Percentiles rank a stretch among this genome's conserved stretches.
Evolutionary conservation across 345 rosid genomes (phyloP).

Genomic region (Hibiscus mutabilis): DNA sequence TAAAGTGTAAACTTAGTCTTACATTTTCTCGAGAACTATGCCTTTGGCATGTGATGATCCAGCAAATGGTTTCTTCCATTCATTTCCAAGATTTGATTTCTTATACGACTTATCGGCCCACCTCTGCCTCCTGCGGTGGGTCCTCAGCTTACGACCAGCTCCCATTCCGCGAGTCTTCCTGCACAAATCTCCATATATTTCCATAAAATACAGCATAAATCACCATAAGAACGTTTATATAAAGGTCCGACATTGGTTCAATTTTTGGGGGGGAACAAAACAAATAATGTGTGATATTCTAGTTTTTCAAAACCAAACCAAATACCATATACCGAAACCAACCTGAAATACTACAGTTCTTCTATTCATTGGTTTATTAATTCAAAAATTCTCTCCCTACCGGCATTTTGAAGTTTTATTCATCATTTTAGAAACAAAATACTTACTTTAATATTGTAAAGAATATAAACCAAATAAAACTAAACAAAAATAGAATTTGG

Average conservation of each 20-base stretch:
- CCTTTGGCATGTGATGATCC: slow-evolving; percentile 85
- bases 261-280: too few relatives aligned
- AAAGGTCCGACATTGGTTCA: too few relatives aligned
- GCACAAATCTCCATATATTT: neutral
- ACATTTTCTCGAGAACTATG: slow-evolving; percentile 78
- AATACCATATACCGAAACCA: neutral
- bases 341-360: neutral
- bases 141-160: slow-evolving; percentile 78
- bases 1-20: slow-evolving; percentile 2
- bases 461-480: neutral
- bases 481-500: neutral
- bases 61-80: slow-evolving; percentile 88
- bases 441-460: neutral
- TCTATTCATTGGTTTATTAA: neutral
- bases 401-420: neutral
- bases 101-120: slow-evolving; percentile 95
- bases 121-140: slow-evolving; percentile 70
- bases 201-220: neutral
- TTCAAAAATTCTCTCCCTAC: neutral
- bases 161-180: slow-evolving; percentile 83
- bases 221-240: too few relatives aligned
- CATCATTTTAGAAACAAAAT: neutral
- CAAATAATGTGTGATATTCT: too few relatives aligned
- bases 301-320: neutral
- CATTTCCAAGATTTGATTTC: slow-evolving; percentile 78